These are phyloP conservation scores for Extremus antarcticus DNA, from an alignment of 495 filamentous ascomycete species.

Conservation along the genomic window DNA sequence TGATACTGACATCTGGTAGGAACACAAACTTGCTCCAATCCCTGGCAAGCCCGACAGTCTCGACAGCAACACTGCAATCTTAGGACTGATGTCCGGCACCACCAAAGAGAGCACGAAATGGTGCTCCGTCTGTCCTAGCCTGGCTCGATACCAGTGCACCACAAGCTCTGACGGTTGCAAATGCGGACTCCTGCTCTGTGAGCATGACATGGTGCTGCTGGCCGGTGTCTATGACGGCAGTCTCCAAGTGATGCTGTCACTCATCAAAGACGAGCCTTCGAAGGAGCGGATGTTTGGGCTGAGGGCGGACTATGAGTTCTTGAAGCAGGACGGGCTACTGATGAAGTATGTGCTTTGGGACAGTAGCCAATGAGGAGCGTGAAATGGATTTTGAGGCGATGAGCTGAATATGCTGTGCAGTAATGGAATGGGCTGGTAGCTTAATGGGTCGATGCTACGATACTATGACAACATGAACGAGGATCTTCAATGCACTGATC, in stretches of 20 bases:
- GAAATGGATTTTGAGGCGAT: neutral
- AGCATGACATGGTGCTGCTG: constrained; percentile 26
- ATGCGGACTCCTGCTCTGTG: constrained; percentile 36
- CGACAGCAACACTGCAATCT: constrained; percentile 22
- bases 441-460: no score
- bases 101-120: constrained; percentile 18
- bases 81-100: constrained; percentile 17
- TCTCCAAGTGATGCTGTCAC: constrained; percentile 24
- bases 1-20: neutral
- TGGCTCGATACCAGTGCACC: constrained; percentile 31
- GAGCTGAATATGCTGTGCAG: neutral
- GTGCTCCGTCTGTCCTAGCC: constrained; percentile 35
- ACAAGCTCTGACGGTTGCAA: neutral
- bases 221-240: constrained; percentile 19
- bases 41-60: constrained; percentile 5
- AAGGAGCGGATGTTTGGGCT: constrained; percentile 22
- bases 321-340: constrained; percentile 19
- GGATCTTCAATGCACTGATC: neutral
- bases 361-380: neutral
- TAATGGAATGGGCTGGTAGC: neutral
- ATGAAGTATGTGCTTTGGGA: constrained; percentile 9
- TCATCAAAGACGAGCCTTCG: constrained; percentile 6
- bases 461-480: no score
- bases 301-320: constrained; percentile 33
- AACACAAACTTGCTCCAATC: constrained; percentile 26